A percentile compares a stretch with the other conserved stretches of the same genome.
Conservation (phyloP, 371 early-diverging fungal species). For the Apophysomyces elegans region DNA sequence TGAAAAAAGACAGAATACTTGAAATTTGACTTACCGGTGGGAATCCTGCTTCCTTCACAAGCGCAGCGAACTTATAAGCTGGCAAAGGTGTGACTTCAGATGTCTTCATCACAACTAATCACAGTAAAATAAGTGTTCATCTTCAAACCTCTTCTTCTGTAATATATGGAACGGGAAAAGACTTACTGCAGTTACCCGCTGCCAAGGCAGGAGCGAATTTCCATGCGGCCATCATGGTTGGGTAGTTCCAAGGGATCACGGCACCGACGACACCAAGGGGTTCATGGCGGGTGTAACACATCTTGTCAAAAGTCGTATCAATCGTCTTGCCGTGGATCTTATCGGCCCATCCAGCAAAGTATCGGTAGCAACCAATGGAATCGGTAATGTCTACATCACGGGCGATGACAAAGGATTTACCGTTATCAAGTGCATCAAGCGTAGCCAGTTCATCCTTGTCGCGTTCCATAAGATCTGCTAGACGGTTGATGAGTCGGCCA, state of each 20-base stretch:
- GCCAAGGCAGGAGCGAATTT: constrained; percentile 89
- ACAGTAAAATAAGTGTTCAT: background rate
- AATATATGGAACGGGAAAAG: background rate
- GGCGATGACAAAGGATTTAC: constrained; percentile 77
- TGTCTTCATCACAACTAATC: constrained; percentile 54
- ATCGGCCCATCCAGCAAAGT: constrained; percentile 83
- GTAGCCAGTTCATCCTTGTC: constrained; percentile 73
- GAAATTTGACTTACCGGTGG: constrained; percentile 38
- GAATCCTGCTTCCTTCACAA: constrained; percentile 51
- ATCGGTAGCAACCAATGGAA: constrained; percentile 72
- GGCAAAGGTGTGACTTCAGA: constrained; percentile 63
- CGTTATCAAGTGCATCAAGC: constrained; percentile 85
- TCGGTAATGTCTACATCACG: constrained; percentile 67
- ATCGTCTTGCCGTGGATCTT: constrained; percentile 65
- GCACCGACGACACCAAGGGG: constrained; percentile 84
- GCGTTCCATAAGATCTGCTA: constrained; percentile 78
- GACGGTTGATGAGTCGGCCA: constrained; percentile 49
- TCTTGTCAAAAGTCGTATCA: constrained; percentile 44
- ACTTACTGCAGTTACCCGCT: constrained; percentile 64
- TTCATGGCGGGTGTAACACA: constrained; percentile 74
- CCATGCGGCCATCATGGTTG: constrained; percentile 69
- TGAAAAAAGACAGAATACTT: too few relatives aligned
- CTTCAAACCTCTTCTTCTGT: too few relatives aligned
- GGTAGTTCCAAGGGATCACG: constrained; percentile 63
- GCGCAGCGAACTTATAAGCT: constrained; percentile 46